Evolutionary conservation across 805 yeast species (phyloP).

Genomic region (Yamadazyma takamatsuzukensis): DNA sequence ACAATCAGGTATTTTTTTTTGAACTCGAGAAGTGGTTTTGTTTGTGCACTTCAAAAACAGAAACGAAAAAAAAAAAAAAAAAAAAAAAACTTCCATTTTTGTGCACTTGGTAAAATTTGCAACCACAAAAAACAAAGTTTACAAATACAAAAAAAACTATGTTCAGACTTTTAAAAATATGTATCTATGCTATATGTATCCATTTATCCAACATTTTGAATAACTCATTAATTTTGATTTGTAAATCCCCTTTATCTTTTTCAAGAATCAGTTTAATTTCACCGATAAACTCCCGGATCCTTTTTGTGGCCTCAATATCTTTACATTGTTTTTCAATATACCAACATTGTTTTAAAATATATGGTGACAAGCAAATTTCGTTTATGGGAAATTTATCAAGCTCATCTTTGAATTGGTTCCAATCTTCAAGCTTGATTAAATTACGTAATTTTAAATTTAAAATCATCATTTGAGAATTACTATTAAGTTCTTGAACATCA

Average conservation of each 20-base stretch:
- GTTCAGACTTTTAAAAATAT: no score
- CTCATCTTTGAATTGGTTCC: constrained; percentile 12
- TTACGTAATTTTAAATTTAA: constrained; percentile 25
- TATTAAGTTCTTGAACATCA: constrained; percentile 24
- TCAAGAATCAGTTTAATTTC: constrained; percentile 30
- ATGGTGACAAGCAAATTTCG: constrained; percentile 28
- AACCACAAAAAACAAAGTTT: no score
- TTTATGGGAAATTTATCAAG: constrained; percentile 31
- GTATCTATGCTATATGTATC: constrained; percentile 4
- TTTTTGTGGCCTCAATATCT: constrained; percentile 12
- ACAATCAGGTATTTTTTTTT: no score
- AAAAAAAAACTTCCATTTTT: no score
- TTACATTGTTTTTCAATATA: constrained; percentile 23
- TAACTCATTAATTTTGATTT: constrained; percentile 15
- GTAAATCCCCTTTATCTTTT: constrained; percentile 28
- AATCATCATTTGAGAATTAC: constrained; percentile 21
- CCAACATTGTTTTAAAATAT: constrained; percentile 28
- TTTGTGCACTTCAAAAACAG: no score
- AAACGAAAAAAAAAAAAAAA: no score
- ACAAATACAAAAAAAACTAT: no score
- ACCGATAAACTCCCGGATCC: constrained; percentile 27
- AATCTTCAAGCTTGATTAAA: constrained; percentile 17
- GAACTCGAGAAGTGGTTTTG: no score
- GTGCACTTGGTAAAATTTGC: no score
- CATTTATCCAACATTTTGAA: constrained; percentile 13